Conservation (phyloP, 371 early-diverging fungal species). For the Mortierella sp. region DNA sequence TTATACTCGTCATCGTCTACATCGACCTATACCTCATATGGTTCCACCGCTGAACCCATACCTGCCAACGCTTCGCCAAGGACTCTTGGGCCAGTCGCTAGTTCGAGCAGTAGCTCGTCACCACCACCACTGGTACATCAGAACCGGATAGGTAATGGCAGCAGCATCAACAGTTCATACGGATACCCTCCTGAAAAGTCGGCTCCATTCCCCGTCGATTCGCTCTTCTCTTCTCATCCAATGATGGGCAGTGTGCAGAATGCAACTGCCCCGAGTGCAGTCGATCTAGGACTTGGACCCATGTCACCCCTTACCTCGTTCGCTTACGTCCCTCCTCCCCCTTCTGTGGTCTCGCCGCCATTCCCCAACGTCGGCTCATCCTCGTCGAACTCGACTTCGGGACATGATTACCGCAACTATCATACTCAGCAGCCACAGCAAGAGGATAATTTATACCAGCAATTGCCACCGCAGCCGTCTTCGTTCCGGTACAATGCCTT, state of each 20-base stretch:
- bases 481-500: not conserved
- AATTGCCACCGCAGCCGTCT: not conserved
- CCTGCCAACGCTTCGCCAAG: not conserved
- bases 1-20: not conserved
- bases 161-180: not conserved
- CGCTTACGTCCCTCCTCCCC: not conserved
- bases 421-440: not conserved
- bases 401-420: not conserved
- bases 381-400: not conserved
- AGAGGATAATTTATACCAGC: not conserved
- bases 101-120: not conserved
- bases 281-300: slow-evolving; percentile 35
- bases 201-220: not conserved
- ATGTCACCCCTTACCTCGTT: slow-evolving; percentile 5
- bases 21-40: not conserved
- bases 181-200: slow-evolving; percentile 29
- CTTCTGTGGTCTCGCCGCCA: not conserved
- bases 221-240: slow-evolving; percentile 22
- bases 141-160: not conserved
- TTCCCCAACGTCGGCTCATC: not conserved
- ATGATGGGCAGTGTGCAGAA: slow-evolving; percentile 10
- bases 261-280: slow-evolving; percentile 38
- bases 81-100: not conserved
- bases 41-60: not conserved
- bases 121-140: not conserved